Evolutionary conservation across 441 rosid species (phyloP).

Genomic region (Syzygium malaccense): DNA sequence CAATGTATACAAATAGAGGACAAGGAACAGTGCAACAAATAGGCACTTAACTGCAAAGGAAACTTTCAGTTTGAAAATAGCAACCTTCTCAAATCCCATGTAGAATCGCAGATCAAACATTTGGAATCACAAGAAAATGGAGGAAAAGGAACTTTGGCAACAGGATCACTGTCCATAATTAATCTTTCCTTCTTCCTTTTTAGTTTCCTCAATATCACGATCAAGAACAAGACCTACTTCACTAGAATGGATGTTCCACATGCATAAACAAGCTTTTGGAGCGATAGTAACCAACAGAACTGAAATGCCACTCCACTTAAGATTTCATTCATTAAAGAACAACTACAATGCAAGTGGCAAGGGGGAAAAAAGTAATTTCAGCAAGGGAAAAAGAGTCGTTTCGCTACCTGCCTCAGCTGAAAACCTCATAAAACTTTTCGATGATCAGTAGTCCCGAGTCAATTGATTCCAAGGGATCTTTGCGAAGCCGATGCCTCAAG

Average conservation of each 20-base stretch:
- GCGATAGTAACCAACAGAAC: not conserved
- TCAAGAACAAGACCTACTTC: not conserved
- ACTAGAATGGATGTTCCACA: not conserved
- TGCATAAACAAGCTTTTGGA: not conserved
- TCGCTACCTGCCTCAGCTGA: conserved; percentile 22
- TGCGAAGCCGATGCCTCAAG: conserved; percentile 89
- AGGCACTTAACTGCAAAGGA: not conserved
- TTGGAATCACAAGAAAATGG: not conserved
- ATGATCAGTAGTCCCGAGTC: conserved; percentile 81
- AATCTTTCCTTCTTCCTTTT: conserved; percentile 5
- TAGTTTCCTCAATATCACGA: conserved; percentile 4
- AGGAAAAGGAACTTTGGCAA: not conserved
- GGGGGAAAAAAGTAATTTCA: not conserved
- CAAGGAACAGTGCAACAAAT: not conserved
- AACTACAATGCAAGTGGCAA: not conserved
- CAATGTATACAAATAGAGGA: not conserved
- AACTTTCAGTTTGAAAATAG: not conserved
- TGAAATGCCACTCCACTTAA: not conserved
- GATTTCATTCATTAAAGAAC: not conserved
- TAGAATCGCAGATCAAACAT: not conserved
- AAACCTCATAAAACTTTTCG: conserved; percentile 90
- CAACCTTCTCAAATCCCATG: not conserved
- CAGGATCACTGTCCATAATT: not conserved
- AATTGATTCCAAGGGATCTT: conserved; percentile 91
- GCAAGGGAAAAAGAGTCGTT: not conserved